Evolutionary conservation across 345 rosid genomes (phyloP).

Genomic region (Eucalyptus albens): DNA sequence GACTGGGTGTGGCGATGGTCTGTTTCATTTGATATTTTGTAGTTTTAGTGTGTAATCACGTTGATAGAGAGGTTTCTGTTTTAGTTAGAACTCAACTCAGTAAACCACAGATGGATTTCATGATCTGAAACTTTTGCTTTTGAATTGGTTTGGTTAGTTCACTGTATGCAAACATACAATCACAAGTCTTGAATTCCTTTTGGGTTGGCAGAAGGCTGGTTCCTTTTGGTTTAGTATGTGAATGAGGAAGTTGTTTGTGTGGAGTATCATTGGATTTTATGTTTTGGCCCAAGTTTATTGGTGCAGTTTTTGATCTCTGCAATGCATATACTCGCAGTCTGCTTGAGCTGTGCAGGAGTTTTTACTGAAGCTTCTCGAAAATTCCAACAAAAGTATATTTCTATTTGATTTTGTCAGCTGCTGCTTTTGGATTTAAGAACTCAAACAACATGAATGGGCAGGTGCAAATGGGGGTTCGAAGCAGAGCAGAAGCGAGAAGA

Average conservation of each 20-base stretch:
- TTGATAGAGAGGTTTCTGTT: neutral
- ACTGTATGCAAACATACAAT: neutral
- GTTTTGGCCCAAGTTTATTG: neutral
- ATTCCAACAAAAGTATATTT: neutral
- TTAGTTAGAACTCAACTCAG: neutral
- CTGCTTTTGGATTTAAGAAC: neutral
- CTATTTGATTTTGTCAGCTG: neutral
- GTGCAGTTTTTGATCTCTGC: neutral
- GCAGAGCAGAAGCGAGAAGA: slow-evolving; percentile 90
- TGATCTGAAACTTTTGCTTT: neutral
- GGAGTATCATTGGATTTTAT: neutral
- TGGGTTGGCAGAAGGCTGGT: neutral
- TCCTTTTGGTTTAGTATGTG: neutral
- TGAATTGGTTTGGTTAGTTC: neutral
- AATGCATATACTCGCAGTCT: neutral
- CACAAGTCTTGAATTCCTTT: neutral
- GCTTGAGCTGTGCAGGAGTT: neutral
- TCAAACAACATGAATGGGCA: neutral
- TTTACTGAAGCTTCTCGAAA: neutral
- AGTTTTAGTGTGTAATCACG: neutral
- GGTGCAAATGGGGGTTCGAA: slow-evolving; percentile 64
- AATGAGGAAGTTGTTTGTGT: neutral
- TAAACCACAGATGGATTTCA: neutral
- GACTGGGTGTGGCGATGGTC: neutral
- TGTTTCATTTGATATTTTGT: neutral